phyloP scores from a whole-genome alignment of 2,329 filamentous ascomycete genomes.

The Teratosphaeria viscida region DNA sequence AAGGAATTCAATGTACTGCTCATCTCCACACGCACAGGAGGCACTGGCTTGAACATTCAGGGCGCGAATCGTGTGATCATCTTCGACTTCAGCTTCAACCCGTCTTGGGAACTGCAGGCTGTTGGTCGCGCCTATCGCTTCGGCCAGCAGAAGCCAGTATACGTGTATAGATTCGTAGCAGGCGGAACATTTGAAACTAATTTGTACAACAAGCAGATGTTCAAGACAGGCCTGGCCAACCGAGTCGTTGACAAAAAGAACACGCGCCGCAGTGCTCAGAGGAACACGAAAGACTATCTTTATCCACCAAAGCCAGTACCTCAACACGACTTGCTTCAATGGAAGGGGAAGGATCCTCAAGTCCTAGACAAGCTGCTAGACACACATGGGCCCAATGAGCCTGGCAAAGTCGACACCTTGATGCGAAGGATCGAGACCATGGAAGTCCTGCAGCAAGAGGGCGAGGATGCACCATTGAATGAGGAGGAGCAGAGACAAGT shows the following conservation, averaged over 20 bases:
- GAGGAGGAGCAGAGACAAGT: constrained; percentile 22
- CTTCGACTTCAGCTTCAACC: constrained; percentile 75
- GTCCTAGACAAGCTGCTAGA: constrained; percentile 55
- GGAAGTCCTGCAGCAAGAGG: constrained; percentile 25
- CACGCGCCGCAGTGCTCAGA: constrained; percentile 54
- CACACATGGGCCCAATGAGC: constrained; percentile 43
- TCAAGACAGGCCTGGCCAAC: constrained; percentile 70
- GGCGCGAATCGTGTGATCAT: constrained; percentile 80
- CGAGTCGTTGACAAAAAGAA: constrained; percentile 79
- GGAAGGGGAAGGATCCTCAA: constrained; percentile 47
- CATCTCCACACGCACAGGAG: constrained; percentile 75
- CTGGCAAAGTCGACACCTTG: constrained; percentile 34
- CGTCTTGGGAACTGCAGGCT: constrained; percentile 73
- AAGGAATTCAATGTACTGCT: constrained; percentile 52
- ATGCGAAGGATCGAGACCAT: constrained; percentile 24
- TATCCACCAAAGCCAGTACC: constrained; percentile 44
- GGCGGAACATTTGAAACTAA: constrained; percentile 71
- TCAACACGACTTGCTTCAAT: constrained; percentile 38
- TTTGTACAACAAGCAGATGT: constrained; percentile 63
- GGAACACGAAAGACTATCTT: constrained; percentile 44
- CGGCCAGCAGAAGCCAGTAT: constrained; percentile 70
- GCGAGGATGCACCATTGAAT: constrained; percentile 21
- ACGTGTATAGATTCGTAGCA: constrained; percentile 70
- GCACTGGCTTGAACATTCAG: constrained; percentile 71
- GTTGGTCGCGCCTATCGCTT: constrained; percentile 78